These are phyloP conservation scores for Kluyveromyces starmeri DNA, from an alignment of 805 yeast genomes.

Conservation along the genomic window DNA sequence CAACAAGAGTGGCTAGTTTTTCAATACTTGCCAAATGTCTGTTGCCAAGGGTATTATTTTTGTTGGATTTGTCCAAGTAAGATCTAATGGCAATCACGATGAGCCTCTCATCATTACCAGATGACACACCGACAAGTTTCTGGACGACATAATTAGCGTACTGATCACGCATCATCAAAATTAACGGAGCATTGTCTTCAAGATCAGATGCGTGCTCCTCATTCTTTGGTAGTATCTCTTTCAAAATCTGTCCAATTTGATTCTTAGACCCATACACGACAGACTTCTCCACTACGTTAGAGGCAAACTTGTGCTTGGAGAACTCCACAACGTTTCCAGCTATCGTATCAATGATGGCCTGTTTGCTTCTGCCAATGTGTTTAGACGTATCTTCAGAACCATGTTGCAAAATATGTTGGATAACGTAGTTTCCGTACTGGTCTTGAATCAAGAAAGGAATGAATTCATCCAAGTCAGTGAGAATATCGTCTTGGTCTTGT, in stretches of 20 bases:
- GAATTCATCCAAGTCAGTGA: slow-evolving; percentile 63
- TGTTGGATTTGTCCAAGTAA: slow-evolving; percentile 51
- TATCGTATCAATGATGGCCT: slow-evolving; percentile 54
- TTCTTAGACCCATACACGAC: slow-evolving; percentile 59
- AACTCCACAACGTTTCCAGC: slow-evolving; percentile 64
- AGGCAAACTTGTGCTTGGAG: slow-evolving; percentile 95
- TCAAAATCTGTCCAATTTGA: slow-evolving; percentile 56
- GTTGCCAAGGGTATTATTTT: slow-evolving; percentile 25
- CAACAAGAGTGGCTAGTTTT: slow-evolving; percentile 28
- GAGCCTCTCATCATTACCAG: slow-evolving; percentile 56
- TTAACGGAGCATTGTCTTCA: slow-evolving; percentile 61
- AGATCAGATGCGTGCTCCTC: slow-evolving; percentile 36
- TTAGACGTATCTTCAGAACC: slow-evolving; percentile 36
- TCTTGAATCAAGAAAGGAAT: slow-evolving; percentile 78
- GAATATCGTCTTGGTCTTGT: slow-evolving; percentile 56
- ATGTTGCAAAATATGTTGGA: slow-evolving; percentile 86
- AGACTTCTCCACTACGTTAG: slow-evolving; percentile 94
- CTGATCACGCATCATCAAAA: slow-evolving; percentile 94
- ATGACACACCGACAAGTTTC: slow-evolving; percentile 77
- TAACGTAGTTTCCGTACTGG: slow-evolving; percentile 96
- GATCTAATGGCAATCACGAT: slow-evolving; percentile 71
- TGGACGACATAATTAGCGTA: slow-evolving; percentile 97
- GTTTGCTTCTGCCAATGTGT: slow-evolving; percentile 22
- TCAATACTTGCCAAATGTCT: slow-evolving; percentile 32
- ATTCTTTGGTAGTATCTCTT: slow-evolving; percentile 54